These are phyloP conservation scores for Wallacemonas rigidus DNA, from an alignment of 208 protist genomes.

Conservation along the genomic window DNA sequence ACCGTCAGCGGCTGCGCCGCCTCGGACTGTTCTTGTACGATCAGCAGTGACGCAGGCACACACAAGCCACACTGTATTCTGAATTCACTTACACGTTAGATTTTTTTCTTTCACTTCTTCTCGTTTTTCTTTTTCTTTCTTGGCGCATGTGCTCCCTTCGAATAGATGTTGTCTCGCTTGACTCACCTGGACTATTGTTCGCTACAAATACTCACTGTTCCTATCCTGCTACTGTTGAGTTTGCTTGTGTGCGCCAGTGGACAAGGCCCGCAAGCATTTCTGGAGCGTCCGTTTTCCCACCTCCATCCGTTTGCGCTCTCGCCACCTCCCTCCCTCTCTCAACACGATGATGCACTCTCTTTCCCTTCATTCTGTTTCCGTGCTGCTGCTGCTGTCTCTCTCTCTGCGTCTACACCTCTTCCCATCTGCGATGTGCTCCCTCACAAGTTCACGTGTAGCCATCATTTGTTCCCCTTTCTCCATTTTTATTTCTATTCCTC, in stretches of 20 bases:
- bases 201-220: no score
- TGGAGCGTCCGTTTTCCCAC: no score
- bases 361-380: not conserved
- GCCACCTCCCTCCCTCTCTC: no score
- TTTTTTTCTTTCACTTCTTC: no score
- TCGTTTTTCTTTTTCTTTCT: no score
- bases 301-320: no score
- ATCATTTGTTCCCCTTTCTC: conserved; percentile 16
- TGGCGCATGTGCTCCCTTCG: no score
- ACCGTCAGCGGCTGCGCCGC: conserved; percentile 42
- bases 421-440: conserved; percentile 10
- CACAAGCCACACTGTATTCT: not conserved
- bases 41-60: conserved; percentile 10
- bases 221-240: no score
- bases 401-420: not conserved
- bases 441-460: not conserved
- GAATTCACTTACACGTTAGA: not conserved
- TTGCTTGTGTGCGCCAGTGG: no score
- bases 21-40: conserved; percentile 51
- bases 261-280: no score
- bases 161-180: no score
- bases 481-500: conserved; percentile 11
- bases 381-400: not conserved
- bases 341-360: not conserved
- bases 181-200: no score